Conservation (phyloP, 345 rosid genomes). For the Arabis hirsuta region DNA sequence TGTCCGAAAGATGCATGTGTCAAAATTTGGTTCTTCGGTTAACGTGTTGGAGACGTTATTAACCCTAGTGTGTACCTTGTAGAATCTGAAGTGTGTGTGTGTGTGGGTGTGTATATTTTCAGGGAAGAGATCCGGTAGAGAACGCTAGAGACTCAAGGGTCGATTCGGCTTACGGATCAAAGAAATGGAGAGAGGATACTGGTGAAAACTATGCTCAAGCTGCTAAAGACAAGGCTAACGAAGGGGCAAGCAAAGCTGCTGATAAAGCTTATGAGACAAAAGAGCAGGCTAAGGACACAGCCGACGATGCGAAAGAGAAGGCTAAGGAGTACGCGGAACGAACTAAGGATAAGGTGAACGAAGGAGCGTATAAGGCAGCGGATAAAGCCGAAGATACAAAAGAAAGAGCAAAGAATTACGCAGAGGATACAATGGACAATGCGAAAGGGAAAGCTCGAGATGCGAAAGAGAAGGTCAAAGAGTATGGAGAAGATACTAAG, state of each 20-base stretch:
- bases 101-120: background rate
- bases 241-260: slow-evolving; percentile 39
- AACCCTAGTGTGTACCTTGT: background rate
- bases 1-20: background rate
- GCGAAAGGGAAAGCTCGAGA: slow-evolving; percentile 32
- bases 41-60: slow-evolving; percentile 12
- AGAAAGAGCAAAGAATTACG: slow-evolving; percentile 37
- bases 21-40: background rate
- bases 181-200: slow-evolving; percentile 36
- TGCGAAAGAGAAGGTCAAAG: slow-evolving; percentile 38
- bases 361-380: slow-evolving; percentile 30
- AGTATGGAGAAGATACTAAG: slow-evolving; percentile 35
- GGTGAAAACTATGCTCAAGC: slow-evolving; percentile 30
- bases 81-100: background rate
- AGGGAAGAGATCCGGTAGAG: slow-evolving; percentile 39
- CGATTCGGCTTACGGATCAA: slow-evolving; percentile 35
- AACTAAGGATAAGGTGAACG: slow-evolving; percentile 34
- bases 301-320: slow-evolving; percentile 36
- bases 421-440: slow-evolving; percentile 35
- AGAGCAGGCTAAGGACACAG: slow-evolving; percentile 36
- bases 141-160: slow-evolving; percentile 22
- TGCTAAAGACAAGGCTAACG: slow-evolving; percentile 31
- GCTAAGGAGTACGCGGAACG: slow-evolving; percentile 36
- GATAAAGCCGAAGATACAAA: slow-evolving; percentile 39
- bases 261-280: slow-evolving; percentile 38